phyloP scores from a whole-genome alignment of 2,329 filamentous ascomycete species.

The Fusarium dimerum region DNA sequence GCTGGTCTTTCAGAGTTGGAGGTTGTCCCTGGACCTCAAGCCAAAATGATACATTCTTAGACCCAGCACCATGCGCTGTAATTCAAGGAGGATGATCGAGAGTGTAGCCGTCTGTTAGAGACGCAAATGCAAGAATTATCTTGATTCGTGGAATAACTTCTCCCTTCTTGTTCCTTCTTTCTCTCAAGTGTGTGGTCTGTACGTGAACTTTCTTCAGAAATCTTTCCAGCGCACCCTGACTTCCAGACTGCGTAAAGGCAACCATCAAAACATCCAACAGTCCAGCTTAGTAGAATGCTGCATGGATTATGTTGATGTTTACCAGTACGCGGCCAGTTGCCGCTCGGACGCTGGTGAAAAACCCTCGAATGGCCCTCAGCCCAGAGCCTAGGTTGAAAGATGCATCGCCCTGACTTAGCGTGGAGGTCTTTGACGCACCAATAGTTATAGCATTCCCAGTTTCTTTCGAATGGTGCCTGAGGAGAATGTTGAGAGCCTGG shows the following conservation, averaged over 20 bases:
- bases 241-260: too few species aligned
- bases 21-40: constrained; percentile 3
- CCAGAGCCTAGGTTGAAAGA: too few species aligned
- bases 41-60: constrained; percentile 57
- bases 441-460: too few species aligned
- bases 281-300: too few species aligned
- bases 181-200: constrained; percentile 39
- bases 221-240: too few species aligned
- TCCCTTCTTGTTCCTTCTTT: constrained; percentile 33
- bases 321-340: too few species aligned
- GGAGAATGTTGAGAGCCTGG: background rate
- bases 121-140: constrained; percentile 39
- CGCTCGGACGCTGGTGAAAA: too few species aligned
- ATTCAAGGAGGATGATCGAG: constrained; percentile 30
- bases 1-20: background rate
- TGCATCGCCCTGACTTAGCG: too few species aligned
- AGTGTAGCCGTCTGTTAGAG: constrained; percentile 32
- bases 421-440: too few species aligned
- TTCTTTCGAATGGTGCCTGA: background rate
- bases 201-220: constrained; percentile 33
- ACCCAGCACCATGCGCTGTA: constrained; percentile 42
- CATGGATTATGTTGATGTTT: too few species aligned
- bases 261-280: too few species aligned
- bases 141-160: constrained; percentile 39
- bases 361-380: too few species aligned